These are phyloP conservation scores for Secale cereale DNA, from an alignment of 176 grass and related monocot species.

Conservation along the genomic window DNA sequence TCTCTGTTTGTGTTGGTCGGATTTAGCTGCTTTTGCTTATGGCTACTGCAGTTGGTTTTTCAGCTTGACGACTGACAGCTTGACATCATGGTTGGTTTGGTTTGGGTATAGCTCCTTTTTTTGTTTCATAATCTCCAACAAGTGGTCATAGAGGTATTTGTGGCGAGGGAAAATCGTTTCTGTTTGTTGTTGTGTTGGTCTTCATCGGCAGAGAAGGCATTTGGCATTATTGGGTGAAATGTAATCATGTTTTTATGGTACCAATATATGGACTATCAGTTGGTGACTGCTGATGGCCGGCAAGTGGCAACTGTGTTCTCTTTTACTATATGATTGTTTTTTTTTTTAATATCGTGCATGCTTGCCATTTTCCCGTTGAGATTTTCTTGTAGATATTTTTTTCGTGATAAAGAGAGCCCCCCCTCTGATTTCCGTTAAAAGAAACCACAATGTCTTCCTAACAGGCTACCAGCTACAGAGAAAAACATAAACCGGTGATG, in stretches of 20 bases:
- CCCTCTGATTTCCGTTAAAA: too few species aligned
- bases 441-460: too few species aligned
- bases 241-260: background rate
- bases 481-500: too few species aligned
- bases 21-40: constrained; percentile 32
- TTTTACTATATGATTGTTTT: background rate
- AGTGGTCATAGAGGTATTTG: constrained; percentile 27
- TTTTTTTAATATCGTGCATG: background rate
- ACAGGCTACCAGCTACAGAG: too few species aligned
- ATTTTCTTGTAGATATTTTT: background rate
- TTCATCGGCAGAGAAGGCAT: constrained; percentile 1
- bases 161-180: constrained; percentile 10
- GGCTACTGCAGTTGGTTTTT: background rate
- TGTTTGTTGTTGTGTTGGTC: background rate
- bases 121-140: constrained; percentile 24
- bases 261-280: background rate
- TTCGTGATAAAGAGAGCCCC: too few species aligned
- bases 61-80: constrained; percentile 13
- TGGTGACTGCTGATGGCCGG: background rate
- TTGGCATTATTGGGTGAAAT: constrained; percentile 31
- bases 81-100: constrained; percentile 17
- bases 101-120: constrained; percentile 23
- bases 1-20: constrained; percentile 21
- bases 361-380: background rate
- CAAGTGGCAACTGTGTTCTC: background rate